These are phyloP conservation scores for Xerocomellus chrysenteron DNA, from an alignment of 768 basidiomycete species.

Conservation along the genomic window DNA sequence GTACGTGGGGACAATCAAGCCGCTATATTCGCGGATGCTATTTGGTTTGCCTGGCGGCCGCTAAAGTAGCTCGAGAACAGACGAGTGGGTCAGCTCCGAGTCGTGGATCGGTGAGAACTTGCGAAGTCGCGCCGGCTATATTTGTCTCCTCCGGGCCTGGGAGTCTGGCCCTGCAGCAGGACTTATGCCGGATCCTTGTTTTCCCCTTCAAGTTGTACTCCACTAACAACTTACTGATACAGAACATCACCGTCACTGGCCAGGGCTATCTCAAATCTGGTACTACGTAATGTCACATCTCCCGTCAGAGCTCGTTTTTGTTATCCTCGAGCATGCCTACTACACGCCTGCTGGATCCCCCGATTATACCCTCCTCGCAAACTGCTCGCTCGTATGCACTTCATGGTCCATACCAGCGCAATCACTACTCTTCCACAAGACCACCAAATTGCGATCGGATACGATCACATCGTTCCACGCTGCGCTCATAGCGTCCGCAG, in stretches of 20 bases:
- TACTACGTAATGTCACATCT: constrained; percentile 12
- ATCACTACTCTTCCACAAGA: constrained; percentile 28
- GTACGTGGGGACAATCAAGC: not conserved
- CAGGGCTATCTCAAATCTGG: not conserved
- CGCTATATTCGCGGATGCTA: not conserved
- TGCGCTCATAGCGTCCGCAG: constrained; percentile 16
- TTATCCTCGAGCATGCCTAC: constrained; percentile 26
- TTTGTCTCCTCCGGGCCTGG: not conserved
- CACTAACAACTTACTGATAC: not conserved
- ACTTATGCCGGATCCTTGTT: too few species aligned
- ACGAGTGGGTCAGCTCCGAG: not conserved
- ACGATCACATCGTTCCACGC: constrained; percentile 14
- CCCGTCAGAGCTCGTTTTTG: constrained; percentile 24
- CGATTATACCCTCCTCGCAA: constrained; percentile 20
- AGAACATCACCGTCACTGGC: too few species aligned
- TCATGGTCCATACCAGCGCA: constrained; percentile 31
- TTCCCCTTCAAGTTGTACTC: too few species aligned
- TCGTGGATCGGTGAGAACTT: not conserved
- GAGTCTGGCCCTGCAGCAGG: too few species aligned
- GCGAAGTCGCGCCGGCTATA: not conserved
- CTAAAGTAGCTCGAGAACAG: not conserved
- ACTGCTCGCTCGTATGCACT: constrained; percentile 26
- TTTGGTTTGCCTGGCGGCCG: too few species aligned
- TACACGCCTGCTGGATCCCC: constrained; percentile 19
- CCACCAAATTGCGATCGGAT: constrained; percentile 4